Evolutionary conservation across 2,329 filamentous ascomycete genomes (phyloP), one percentile per base, ranked within the genome.

Genomic region (Neobulgaria alba): DNA sequence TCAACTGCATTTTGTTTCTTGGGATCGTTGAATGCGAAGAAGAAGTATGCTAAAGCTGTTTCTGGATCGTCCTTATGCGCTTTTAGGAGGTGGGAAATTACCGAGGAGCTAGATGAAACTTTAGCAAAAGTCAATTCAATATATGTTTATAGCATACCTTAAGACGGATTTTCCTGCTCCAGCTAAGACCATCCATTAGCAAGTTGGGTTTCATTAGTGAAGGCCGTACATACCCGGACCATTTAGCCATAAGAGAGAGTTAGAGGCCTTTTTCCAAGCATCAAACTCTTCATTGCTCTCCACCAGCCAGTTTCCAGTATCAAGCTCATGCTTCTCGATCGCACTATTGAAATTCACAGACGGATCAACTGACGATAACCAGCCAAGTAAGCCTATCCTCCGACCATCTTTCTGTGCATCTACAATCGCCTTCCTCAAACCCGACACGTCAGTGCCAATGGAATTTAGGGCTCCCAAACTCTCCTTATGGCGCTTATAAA

Each of bases 11-110:
- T 45, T 21, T 49, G 52, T 12, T 49, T 54, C 12, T 39, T 20
- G 8, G 10, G 8, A 15, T 55, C 44, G 12, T 26, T 48, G 32
- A 54, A 56, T 23, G 43, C 52, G 26, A 53, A 55, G 35, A 52
- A 56, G 38, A 38, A 56, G 29, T 50, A 55, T 12, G 46, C 53
- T 7, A 53, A 5, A 2, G 44, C 47, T 4, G 20, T 33, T 23
- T 37, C 23, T n/a, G 43, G 41, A 31, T 45, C 29, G 3, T 12
- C 10, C n/a, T 38, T 31, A 39, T 40, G 32, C 2, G 12, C 5
- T 1, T 35, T 29, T 38, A 18, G 5, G 10, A 48, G 33, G 14
- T 37, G 19, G 19, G 31, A 33, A 29, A 48, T 45, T 10, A 38
- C 33, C 4, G 38, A 37, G 19, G 42, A 3, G 29, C 37, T 44